Base-by-base conservation (phyloP, 345 rosid genomes). In the Ailanthus altissimus region DNA sequence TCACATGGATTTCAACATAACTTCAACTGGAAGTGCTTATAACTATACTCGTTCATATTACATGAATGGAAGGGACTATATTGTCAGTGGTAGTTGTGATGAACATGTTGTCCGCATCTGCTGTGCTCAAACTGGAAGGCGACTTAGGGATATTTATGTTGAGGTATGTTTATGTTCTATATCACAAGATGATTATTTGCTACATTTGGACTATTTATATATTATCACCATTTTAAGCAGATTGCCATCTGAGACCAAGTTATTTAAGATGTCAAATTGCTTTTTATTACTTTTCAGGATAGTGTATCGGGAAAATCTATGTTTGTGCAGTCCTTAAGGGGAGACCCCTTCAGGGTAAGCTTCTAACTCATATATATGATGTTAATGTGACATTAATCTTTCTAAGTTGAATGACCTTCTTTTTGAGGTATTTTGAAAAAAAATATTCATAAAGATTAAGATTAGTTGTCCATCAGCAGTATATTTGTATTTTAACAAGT, bases 311-410 rank as follows among this genome's bases (percentile, higher is more conserved):
- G 86, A 70, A 85, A 81, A 57, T 76, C 86, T 62, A 23, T 85
- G 68, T 85, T 71, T 69, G 87, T 86, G 61, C 92, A 89, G 82
- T 89, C 90, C 77, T 70, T 89, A 66, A 79, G 92, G 77, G 90
- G 90, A 42, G 90, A 89, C 74, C 90, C 90, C 57, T 86, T 75
- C 81, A 81, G 90, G 84, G 92, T 86, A 78, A 83, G 88, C 65
- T 74, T 58, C 14, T 63, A 10, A n/a, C n/a, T n/a, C n/a, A n/a
- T n/a, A n/a, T n/a, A n/a, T n/a, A n/a, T n/a, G n/a, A n/a, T n/a
- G n/a, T n/a, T n/a, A n/a, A n/a, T n/a, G n/a, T n/a, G n/a, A n/a
- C n/a, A n/a, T n/a, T n/a, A n/a, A n/a, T n/a, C n/a, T n/a, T n/a
- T n/a, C n/a, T 57, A 16, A 43, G 54, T 28, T 54, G 8, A 15